These are phyloP conservation scores for Nitzschia sp. DNA, from an alignment of 108 stramenopile genomes.

Conservation along the genomic window DNA sequence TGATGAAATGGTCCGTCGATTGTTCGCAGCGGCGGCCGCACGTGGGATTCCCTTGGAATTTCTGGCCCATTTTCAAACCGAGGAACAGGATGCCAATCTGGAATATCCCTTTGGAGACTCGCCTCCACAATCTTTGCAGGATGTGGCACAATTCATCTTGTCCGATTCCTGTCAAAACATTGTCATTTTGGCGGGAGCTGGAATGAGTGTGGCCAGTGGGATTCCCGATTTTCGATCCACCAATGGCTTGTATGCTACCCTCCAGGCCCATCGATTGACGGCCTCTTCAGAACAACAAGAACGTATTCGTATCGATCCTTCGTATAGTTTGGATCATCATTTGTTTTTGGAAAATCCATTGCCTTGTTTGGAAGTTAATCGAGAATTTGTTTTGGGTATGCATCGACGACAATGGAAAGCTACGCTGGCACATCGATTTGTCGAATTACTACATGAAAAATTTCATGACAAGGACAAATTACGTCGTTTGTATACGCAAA, in stretches of 20 bases:
- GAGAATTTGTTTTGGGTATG: constrained; percentile 84
- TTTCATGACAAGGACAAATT: constrained; percentile 77
- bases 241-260: constrained; percentile 85
- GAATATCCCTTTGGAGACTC: constrained; percentile 52
- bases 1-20: constrained; percentile 10
- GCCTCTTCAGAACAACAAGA: constrained; percentile 55
- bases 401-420: constrained; percentile 68
- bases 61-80: constrained; percentile 1
- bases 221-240: constrained; percentile 87
- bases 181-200: constrained; percentile 69
- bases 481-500: constrained; percentile 90
- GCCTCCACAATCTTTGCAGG: constrained; percentile 35
- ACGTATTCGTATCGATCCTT: constrained; percentile 64
- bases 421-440: constrained; percentile 86
- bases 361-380: constrained; percentile 83
- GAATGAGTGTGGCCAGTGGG: constrained; percentile 74
- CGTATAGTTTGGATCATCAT: constrained; percentile 58
- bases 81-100: constrained; percentile 28
- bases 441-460: constrained; percentile 72
- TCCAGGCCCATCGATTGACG: constrained; percentile 67
- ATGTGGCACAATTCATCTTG: constrained; percentile 56
- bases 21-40: constrained; percentile 17
- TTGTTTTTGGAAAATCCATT: constrained; percentile 82
- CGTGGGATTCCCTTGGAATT: constrained; percentile 25
- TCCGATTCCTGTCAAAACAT: constrained; percentile 51